Evolutionary conservation across 257 asterid genomes (phyloP).

Genomic region (Solanum clarkiae): DNA sequence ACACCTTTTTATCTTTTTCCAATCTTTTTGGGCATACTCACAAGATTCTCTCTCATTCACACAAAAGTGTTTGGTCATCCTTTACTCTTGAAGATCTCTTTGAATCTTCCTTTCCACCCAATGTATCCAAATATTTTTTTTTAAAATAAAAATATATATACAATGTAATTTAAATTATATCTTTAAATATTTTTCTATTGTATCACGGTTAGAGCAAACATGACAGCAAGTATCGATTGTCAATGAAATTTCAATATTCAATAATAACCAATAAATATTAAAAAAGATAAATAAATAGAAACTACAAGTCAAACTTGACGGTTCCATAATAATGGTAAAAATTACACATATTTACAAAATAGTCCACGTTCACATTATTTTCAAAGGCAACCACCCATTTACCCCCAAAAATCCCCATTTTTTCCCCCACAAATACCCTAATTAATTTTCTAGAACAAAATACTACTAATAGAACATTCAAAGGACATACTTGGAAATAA

Average conservation of each 20-base stretch:
- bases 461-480: background rate
- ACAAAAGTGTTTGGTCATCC: background rate
- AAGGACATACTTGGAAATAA: background rate
- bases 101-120: background rate
- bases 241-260: background rate
- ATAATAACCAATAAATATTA: background rate
- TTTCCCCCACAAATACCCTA: background rate
- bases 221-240: background rate
- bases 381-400: constrained; percentile 13
- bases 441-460: background rate
- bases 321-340: background rate
- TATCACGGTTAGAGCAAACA: too few species aligned
- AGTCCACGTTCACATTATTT: constrained; percentile 16
- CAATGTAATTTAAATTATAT: too few species aligned
- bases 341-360: background rate
- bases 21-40: background rate
- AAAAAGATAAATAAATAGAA: background rate
- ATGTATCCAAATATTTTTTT: too few species aligned
- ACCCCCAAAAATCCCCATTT: background rate
- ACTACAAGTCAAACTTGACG: background rate
- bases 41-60: background rate
- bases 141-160: too few species aligned
- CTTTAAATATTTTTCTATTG: too few species aligned
- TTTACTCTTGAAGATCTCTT: background rate
- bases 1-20: background rate